A percentile compares a stretch with the other conserved stretches of the same genome.
phyloP scores from a whole-genome alignment of 2,329 filamentous ascomycete genomes.

The Exophiala dermatitidis region DNA sequence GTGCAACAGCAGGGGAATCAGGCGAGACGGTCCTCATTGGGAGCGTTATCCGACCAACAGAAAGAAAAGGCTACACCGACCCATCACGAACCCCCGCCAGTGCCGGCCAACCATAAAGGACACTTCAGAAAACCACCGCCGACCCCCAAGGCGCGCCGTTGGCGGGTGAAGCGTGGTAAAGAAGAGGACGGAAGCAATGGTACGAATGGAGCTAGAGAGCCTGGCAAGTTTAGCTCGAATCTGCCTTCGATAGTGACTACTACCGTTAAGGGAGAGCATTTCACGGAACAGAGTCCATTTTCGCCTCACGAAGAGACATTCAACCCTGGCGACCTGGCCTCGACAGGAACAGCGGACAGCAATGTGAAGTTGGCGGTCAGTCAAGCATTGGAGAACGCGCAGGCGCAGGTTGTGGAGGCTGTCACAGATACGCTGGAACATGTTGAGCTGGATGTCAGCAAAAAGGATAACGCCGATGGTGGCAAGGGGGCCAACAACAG shows the following conservation, averaged over 20 bases:
- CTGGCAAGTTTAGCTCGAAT: conserved; percentile 23
- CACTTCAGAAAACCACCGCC: conserved; percentile 26
- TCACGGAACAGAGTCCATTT: conserved; percentile 13
- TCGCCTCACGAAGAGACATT: conserved; percentile 20
- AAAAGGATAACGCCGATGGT: background rate
- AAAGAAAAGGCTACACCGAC: background rate
- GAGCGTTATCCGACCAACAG: conserved; percentile 1
- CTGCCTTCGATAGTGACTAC: conserved; percentile 25
- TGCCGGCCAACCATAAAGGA: conserved; percentile 14
- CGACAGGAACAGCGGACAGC: conserved; percentile 1
- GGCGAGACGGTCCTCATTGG: background rate
- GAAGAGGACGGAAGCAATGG: conserved; percentile 30
- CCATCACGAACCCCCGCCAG: conserved; percentile 7
- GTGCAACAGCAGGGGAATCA: conserved; percentile 7
- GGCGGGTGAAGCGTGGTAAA: conserved; percentile 30
- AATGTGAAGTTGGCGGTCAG: conserved; percentile 19
- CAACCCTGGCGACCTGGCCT: conserved; percentile 7
- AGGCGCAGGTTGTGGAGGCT: conserved; percentile 20
- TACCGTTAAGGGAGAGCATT: conserved; percentile 10
- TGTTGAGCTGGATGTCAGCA: conserved; percentile 6
- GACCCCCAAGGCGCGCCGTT: conserved; percentile 37
- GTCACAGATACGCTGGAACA: conserved; percentile 25
- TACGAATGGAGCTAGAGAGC: conserved; percentile 19
- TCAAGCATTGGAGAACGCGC: conserved; percentile 23
- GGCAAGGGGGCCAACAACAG: background rate